Evolutionary conservation across 148 eudicot species (phyloP).

Genomic region (Nepenthes gracilis): DNA sequence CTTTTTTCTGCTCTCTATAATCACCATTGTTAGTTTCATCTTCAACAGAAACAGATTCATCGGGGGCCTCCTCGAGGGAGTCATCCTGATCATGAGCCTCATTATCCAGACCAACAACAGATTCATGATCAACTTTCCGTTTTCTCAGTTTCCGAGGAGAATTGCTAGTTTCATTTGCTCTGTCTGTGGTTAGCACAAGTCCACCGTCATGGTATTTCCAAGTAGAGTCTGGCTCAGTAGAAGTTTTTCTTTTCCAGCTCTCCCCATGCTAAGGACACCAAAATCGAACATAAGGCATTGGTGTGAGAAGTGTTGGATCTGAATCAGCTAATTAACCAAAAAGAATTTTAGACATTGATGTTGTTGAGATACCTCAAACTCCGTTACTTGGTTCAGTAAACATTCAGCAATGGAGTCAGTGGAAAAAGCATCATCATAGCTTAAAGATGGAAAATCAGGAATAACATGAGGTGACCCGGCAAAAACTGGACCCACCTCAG

Average conservation of each 20-base stretch:
- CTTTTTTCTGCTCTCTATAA: slow-evolving; percentile 22
- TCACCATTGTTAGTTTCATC: slow-evolving; percentile 7
- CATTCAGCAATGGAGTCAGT: slow-evolving; percentile 19
- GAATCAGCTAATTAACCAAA: slow-evolving; percentile 6
- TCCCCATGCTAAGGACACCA: no score
- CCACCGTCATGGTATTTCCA: slow-evolving; percentile 5
- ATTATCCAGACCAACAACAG: slow-evolving; percentile 29
- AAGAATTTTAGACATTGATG: neutral
- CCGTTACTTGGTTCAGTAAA: slow-evolving; percentile 14
- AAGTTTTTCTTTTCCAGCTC: no score
- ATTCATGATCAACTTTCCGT: slow-evolving; percentile 5
- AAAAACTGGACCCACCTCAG: slow-evolving; percentile 15
- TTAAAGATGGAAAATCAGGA: slow-evolving; percentile 19
- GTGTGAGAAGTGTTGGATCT: neutral
- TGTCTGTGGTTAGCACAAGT: slow-evolving; percentile 10
- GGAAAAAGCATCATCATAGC: slow-evolving; percentile 20
- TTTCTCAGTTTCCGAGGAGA: slow-evolving; percentile 7
- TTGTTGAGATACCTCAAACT: slow-evolving; percentile 11
- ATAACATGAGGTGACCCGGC: slow-evolving; percentile 16
- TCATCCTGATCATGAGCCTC: slow-evolving; percentile 15
- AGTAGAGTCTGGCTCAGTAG: no score
- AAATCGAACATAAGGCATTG: neutral
- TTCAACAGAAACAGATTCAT: slow-evolving; percentile 5
- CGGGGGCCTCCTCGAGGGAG: slow-evolving; percentile 10
- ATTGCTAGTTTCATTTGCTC: slow-evolving; percentile 23